These are phyloP conservation scores for Rhizopus stolonifer DNA, from an alignment of 371 early-diverging fungal species.

Conservation along the genomic window DNA sequence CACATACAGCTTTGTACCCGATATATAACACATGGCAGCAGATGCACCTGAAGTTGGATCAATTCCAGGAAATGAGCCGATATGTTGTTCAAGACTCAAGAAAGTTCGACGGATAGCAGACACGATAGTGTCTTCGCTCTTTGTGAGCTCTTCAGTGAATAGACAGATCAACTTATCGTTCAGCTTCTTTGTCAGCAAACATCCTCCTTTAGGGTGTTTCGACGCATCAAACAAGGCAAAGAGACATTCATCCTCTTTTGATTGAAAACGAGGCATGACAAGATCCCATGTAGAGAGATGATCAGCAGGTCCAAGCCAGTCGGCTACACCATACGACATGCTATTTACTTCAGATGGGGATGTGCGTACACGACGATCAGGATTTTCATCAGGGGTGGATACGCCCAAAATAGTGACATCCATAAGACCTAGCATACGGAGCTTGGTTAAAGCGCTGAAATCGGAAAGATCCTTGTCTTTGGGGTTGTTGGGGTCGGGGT, in stretches of 20 bases:
- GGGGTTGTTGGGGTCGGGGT: slow-evolving; percentile 31
- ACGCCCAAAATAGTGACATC: slow-evolving; percentile 82
- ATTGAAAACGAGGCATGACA: slow-evolving; percentile 73
- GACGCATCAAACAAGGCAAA: slow-evolving; percentile 86
- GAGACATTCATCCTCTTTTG: slow-evolving; percentile 75
- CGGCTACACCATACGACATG: slow-evolving; percentile 85
- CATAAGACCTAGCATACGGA: slow-evolving; percentile 84
- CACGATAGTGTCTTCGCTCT: slow-evolving; percentile 46
- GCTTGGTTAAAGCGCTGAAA: slow-evolving; percentile 72
- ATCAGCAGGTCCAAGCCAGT: slow-evolving; percentile 63
- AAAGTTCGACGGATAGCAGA: slow-evolving; percentile 70
- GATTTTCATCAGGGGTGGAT: slow-evolving; percentile 75
- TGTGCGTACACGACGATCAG: slow-evolving; percentile 77
- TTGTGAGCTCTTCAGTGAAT: slow-evolving; percentile 67
- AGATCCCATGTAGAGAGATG: slow-evolving; percentile 75
- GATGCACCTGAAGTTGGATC: slow-evolving; percentile 63
- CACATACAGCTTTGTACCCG: slow-evolving; percentile 73
- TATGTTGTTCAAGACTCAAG: slow-evolving; percentile 69
- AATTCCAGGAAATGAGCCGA: slow-evolving; percentile 29
- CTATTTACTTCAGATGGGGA: slow-evolving; percentile 74
- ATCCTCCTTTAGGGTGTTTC: slow-evolving; percentile 50
- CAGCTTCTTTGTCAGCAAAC: slow-evolving; percentile 64
- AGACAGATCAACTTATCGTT: slow-evolving; percentile 65
- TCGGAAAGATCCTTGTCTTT: slow-evolving; percentile 65
- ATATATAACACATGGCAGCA: slow-evolving; percentile 73